Percentiles rank a stretch among this genome's conserved stretches.
These are phyloP conservation scores for Aspergillus conjunctus DNA, from an alignment of 495 filamentous ascomycete genomes.

Conservation along the genomic window DNA sequence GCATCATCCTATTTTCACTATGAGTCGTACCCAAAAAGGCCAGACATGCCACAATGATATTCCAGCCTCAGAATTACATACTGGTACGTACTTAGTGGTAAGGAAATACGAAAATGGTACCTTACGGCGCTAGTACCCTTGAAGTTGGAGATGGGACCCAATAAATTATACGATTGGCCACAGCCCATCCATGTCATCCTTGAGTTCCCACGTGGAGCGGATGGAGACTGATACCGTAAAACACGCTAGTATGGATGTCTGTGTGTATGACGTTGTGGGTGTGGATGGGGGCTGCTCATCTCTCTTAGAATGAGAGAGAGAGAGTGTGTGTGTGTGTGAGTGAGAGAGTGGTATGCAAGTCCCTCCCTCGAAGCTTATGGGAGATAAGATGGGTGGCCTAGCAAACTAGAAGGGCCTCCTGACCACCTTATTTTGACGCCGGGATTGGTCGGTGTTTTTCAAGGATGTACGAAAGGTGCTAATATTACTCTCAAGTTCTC, in stretches of 20 bases:
- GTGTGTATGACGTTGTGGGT: slow-evolving; percentile 7
- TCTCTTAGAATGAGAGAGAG: background rate
- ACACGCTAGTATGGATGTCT: slow-evolving; percentile 2
- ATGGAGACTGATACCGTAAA: slow-evolving; percentile 16
- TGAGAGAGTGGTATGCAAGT: background rate
- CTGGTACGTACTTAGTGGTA: too few species aligned
- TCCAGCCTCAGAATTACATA: too few species aligned
- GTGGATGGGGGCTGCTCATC: background rate
- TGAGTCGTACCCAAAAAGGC: too few species aligned
- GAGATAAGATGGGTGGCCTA: slow-evolving; percentile 9
- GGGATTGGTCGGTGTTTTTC: background rate
- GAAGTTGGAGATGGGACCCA: slow-evolving; percentile 25
- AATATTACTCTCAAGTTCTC: slow-evolving; percentile 17
- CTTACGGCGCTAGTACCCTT: slow-evolving; percentile 15
- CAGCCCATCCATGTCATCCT: slow-evolving; percentile 14
- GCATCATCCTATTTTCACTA: too few species aligned
- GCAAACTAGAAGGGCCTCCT: background rate
- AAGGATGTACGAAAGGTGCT: slow-evolving; percentile 1
- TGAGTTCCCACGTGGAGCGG: slow-evolving; percentile 29
- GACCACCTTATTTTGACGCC: background rate
- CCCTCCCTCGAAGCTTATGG: slow-evolving; percentile 14
- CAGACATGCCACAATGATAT: too few species aligned
- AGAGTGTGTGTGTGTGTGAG: background rate
- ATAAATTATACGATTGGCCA: slow-evolving; percentile 24
- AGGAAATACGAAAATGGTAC: too few species aligned